These are phyloP conservation scores for Petunia axillaris DNA, from an alignment of 257 asterid genomes.

Conservation along the genomic window DNA sequence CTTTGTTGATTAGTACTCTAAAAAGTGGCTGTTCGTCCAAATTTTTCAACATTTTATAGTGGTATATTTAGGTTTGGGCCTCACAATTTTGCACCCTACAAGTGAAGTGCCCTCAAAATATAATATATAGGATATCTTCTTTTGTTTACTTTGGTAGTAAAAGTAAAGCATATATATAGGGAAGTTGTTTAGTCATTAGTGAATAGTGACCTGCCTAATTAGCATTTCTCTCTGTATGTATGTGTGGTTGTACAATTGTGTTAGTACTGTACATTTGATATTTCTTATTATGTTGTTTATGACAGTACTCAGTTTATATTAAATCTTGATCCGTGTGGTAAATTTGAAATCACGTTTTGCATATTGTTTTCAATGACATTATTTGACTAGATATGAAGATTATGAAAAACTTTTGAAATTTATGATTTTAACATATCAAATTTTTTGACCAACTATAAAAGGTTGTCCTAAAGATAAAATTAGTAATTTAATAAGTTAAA, in stretches of 20 bases:
- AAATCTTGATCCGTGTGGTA: neutral
- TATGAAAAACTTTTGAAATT: too few relatives aligned
- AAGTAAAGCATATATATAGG: neutral
- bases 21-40: too few relatives aligned
- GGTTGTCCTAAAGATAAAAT: too few relatives aligned
- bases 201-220: neutral
- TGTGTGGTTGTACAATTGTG: neutral
- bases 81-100: slow-evolving; percentile 53
- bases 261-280: neutral
- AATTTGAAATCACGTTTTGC: too few relatives aligned
- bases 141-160: neutral
- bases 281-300: neutral
- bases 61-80: slow-evolving; percentile 36
- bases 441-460: too few relatives aligned
- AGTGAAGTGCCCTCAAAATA: slow-evolving; percentile 43
- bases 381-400: too few relatives aligned
- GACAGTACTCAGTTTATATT: neutral
- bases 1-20: too few relatives aligned
- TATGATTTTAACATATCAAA: too few relatives aligned
- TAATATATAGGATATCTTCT: neutral
- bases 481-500: too few relatives aligned
- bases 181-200: neutral
- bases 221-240: neutral
- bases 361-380: too few relatives aligned
- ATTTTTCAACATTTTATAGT: too few relatives aligned